Evolutionary conservation across 306 rosid genomes (phyloP).

Genomic region (Cucumis melo): DNA sequence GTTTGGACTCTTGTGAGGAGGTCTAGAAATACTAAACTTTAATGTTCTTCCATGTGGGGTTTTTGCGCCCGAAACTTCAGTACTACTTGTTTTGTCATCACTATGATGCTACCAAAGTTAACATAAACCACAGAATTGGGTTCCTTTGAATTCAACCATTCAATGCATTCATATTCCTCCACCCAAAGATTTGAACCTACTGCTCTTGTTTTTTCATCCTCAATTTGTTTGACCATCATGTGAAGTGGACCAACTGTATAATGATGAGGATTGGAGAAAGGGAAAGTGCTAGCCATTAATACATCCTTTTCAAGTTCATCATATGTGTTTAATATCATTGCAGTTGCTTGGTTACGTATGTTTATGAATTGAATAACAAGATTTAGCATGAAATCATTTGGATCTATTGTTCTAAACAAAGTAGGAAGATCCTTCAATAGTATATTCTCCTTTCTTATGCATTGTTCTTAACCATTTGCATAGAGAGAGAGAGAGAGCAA

Average conservation of each 20-base stretch:
- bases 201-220: background rate
- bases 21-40: no score
- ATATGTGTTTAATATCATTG: constrained; percentile 4
- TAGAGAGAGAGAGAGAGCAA: no score
- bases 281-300: background rate
- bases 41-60: no score
- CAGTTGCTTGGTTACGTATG: background rate
- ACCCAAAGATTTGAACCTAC: constrained; percentile 28
- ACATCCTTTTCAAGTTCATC: background rate
- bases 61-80: no score
- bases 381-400: no score
- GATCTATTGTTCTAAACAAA: no score
- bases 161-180: constrained; percentile 26
- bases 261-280: background rate
- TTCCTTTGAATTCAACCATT: constrained; percentile 32
- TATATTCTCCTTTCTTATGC: no score
- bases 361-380: no score
- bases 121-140: constrained; percentile 4
- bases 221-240: background rate
- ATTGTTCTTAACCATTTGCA: no score
- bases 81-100: constrained; percentile 20
- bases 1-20: no score
- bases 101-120: constrained; percentile 16
- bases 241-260: background rate
- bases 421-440: no score